Evolutionary conservation across 2,329 filamentous ascomycete genomes (phyloP).

Genomic region (Colletotrichum sp.): DNA sequence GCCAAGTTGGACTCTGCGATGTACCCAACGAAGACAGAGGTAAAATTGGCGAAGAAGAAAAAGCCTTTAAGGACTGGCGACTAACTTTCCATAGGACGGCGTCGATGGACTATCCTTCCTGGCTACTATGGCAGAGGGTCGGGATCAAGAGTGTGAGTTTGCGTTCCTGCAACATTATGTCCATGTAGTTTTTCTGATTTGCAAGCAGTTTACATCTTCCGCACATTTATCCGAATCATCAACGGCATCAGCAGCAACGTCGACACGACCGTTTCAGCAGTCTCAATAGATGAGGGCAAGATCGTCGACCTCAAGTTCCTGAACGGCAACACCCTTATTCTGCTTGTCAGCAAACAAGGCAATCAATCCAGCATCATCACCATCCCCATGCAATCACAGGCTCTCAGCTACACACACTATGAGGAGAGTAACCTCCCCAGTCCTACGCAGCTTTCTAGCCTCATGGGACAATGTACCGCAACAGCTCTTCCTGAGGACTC

Average conservation of each 20-base stretch:
- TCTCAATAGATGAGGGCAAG: constrained; percentile 47
- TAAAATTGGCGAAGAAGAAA: constrained; percentile 26
- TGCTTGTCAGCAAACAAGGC: constrained; percentile 57
- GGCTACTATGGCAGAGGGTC: constrained; percentile 44
- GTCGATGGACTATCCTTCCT: constrained; percentile 41
- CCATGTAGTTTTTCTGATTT: constrained; percentile 36
- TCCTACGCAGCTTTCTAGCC: neutral
- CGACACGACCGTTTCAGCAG: constrained; percentile 39
- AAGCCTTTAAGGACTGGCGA: neutral
- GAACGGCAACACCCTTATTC: constrained; percentile 63
- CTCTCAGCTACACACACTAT: constrained; percentile 42
- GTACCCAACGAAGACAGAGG: constrained; percentile 39
- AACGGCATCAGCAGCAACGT: constrained; percentile 63
- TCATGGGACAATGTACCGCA: neutral
- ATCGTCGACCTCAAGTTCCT: constrained; percentile 72
- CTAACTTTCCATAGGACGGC: constrained; percentile 29
- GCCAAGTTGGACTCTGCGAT: constrained; percentile 65
- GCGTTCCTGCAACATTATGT: neutral
- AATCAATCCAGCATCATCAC: constrained; percentile 31
- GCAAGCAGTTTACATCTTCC: constrained; percentile 58
- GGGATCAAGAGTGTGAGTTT: constrained; percentile 40
- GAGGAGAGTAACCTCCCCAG: constrained; percentile 24
- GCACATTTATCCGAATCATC: constrained; percentile 53
- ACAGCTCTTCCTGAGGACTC: constrained; percentile 26
- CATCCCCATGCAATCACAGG: constrained; percentile 40